These are phyloP conservation scores for Mollisia scopiformis DNA, from an alignment of 2,329 filamentous ascomycete genomes.

Conservation along the genomic window DNA sequence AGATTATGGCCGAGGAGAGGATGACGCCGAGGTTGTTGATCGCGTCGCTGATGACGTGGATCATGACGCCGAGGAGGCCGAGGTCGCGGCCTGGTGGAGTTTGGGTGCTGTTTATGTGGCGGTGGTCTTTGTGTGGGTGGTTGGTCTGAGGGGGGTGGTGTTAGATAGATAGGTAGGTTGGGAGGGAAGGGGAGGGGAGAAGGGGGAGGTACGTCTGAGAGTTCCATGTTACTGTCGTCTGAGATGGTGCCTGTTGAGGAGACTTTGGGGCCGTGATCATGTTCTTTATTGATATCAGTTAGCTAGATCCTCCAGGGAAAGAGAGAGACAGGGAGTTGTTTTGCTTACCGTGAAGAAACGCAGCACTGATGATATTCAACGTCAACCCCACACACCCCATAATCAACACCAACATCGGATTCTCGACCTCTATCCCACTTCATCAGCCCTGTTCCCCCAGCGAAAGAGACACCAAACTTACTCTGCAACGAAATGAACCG, in stretches of 20 bases:
- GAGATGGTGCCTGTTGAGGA: background rate
- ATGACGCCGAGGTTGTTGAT: constrained; percentile 80
- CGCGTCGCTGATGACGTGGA: constrained; percentile 74
- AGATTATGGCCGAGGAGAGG: constrained; percentile 68
- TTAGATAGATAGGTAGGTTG: background rate
- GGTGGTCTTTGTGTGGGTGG: constrained; percentile 51
- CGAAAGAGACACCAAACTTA: constrained; percentile 36
- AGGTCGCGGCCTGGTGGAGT: constrained; percentile 56
- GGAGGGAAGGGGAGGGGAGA: background rate
- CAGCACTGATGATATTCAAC: constrained; percentile 68
- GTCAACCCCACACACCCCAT: constrained; percentile 69
- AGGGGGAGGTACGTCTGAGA: constrained; percentile 5
- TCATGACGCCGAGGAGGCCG: constrained; percentile 71
- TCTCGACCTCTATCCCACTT: constrained; percentile 55
- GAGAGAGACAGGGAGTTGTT: background rate
- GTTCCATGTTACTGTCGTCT: constrained; percentile 1
- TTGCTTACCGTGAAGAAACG: constrained; percentile 65
- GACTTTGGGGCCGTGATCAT: constrained; percentile 30
- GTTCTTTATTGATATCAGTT: constrained; percentile 19
- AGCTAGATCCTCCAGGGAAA: background rate
- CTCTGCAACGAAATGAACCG: constrained; percentile 63
- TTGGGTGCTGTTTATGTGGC: constrained; percentile 44
- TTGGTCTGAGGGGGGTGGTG: background rate
- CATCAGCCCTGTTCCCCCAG: background rate
- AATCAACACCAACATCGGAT: constrained; percentile 68